A percentile compares a stretch with the other conserved stretches of the same genome.
phyloP scores from a whole-genome alignment of 345 rosid genomes.

The Theobroma cacao region DNA sequence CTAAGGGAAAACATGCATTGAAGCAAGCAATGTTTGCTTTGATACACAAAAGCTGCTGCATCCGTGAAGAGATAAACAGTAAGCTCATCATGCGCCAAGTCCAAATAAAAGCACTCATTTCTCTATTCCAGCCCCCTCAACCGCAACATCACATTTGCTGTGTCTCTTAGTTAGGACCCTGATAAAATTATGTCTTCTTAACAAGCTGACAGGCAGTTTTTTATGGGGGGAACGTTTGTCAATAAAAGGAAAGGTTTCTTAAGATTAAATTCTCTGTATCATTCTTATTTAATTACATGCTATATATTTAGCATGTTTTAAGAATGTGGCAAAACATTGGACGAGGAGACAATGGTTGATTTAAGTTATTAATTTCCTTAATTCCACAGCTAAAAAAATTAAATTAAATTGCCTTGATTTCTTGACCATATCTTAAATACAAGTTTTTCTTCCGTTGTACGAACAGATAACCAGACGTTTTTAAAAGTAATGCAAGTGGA shows the following conservation, averaged over 20 bases:
- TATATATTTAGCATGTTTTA: background rate
- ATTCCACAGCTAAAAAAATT: background rate
- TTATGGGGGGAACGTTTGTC: background rate
- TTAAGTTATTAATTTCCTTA: conserved; percentile 2
- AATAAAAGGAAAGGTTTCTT: background rate
- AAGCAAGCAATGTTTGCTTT: background rate
- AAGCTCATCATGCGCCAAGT: background rate
- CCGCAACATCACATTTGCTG: conserved; percentile 3
- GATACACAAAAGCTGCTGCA: background rate
- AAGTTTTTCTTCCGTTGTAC: background rate
- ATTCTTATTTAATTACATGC: background rate
- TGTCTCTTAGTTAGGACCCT: conserved; percentile 6
- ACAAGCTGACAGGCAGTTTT: background rate
- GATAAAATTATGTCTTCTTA: background rate
- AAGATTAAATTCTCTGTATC: background rate
- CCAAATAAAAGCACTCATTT: background rate
- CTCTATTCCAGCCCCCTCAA: background rate
- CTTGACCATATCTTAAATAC: background rate
- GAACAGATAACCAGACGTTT: conserved; percentile 1
- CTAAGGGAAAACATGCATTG: background rate
- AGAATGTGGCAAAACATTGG: conserved; percentile 14
- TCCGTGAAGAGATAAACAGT: background rate
- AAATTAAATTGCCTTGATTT: conserved; percentile 12
- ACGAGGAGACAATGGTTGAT: conserved; percentile 15
- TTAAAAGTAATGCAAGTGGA: conserved; percentile 3